Base-by-base conservation (phyloP, 2,329 filamentous ascomycete genomes). In the Elsinoe australis region DNA sequence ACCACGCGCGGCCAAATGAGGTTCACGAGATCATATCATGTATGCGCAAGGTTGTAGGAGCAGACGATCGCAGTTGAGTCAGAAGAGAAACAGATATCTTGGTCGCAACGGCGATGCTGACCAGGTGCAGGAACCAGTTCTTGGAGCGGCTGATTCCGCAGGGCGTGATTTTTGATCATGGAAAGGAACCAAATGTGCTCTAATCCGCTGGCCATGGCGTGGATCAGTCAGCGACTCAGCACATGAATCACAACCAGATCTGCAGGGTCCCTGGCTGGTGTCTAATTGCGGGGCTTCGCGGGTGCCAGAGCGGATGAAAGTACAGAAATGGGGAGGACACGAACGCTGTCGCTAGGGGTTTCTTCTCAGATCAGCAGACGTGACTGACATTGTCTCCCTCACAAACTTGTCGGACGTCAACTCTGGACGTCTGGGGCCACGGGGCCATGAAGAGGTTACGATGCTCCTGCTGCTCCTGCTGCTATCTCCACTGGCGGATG, bases 41-140 rank as follows among this genome's bases (percentile, higher is more conserved):
- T 5, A 14, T 12, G 22, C 22, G 28, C 8, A 22, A 28, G 17
- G 36, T 4, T 17, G 8, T 12, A 22, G 15, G 28, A 26, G 10
- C 26, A 41, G 21, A 28, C 36, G 26, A 26, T 41, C 8, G 35
- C n/a, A 39, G 19, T n/a, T n/a, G 35, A 26, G 21, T 41, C 36
- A 41, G 36, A 41, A 22, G 36, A n/a, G n/a, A n/a, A n/a, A n/a
- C n/a, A n/a, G n/a, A n/a, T 41, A 26, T 41, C 36, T 21, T 26
- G 36, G 28, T 41, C 28, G 36, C 36, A 41, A 41, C 36, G 36
- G 36, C 21, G 21, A 41, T 14, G n/a, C 36, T 41, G 36, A 15
- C 21, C 36, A 26, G 19, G 21, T n/a, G n/a, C n/a, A n/a, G 5
- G 36, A 41, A 41, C 36, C n/a, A 26, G 36, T 41, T 41, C 36